These are phyloP conservation scores for Raffaelea deltoideospora DNA, from an alignment of 2,329 filamentous ascomycete genomes.

Conservation along the genomic window DNA sequence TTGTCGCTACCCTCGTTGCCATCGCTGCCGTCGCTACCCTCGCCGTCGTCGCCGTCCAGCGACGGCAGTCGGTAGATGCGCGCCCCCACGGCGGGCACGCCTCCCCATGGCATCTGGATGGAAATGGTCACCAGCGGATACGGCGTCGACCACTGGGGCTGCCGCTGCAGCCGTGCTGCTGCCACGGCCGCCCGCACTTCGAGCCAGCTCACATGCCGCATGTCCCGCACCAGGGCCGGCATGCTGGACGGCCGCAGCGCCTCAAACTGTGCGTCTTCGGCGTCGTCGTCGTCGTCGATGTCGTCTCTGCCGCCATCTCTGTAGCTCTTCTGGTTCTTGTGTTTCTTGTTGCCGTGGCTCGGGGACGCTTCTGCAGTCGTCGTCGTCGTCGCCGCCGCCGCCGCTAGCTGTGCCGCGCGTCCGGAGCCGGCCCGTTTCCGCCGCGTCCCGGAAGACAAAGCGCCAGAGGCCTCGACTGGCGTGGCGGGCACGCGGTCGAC, in stretches of 20 bases:
- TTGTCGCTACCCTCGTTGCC: too few species aligned
- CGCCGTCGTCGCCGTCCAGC: conserved; percentile 13
- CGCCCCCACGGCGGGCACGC: conserved; percentile 55
- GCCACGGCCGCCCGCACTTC: conserved; percentile 15
- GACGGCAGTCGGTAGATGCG: conserved; percentile 76
- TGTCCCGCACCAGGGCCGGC: conserved; percentile 3
- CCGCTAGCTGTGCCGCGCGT: too few species aligned
- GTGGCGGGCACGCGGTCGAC: conserved; percentile 10
- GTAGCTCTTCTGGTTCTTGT: too few species aligned
- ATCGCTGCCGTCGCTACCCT: conserved; percentile 13
- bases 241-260: conserved; percentile 2
- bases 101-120: conserved; percentile 53
- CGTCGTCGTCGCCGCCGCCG: too few species aligned
- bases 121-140: conserved; percentile 40
- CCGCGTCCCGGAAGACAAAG: too few species aligned
- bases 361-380: too few species aligned
- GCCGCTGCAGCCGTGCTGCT: conserved; percentile 11
- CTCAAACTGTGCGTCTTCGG: conserved; percentile 5
- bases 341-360: too few species aligned
- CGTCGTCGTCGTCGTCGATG: background rate
- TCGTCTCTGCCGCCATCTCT: background rate
- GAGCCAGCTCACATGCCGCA: conserved; percentile 8
- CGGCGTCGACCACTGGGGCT: conserved; percentile 7
- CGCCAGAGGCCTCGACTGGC: background rate
- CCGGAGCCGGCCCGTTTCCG: too few species aligned